Base-by-base conservation (phyloP, 2,329 filamentous ascomycete genomes). In the Pseudogymnoascus pannorum region DNA sequence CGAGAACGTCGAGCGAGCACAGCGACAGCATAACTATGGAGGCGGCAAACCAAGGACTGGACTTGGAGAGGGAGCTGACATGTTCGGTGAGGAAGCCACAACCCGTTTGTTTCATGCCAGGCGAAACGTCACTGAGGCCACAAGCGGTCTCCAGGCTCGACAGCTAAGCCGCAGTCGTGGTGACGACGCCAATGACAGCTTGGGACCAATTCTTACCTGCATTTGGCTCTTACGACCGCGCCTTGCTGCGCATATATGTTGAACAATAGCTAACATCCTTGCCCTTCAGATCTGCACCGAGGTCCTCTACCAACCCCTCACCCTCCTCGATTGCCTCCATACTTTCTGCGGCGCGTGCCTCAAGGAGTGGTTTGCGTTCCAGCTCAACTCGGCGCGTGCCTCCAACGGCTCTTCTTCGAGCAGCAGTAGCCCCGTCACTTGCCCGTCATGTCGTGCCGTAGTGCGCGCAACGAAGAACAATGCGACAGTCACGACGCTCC, bases 291-390 rank as follows among this genome's bases (percentile, higher is more conserved):
- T 99, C 71, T 99, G 94, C 79, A 96, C 93, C 68, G 94, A 97
- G 75, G 84, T 96, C 66, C 86, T 96, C 65, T 95, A 91, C 76
- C 90, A 95, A 74, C 92, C 92, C 33, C 82, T 96, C 66, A 96
- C 92, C 26, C 85, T 96, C 58, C 89, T 96, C 74, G 91, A 96
- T 78, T 96, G 92, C 73, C 84, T 96, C 48, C 92, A 96, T 76
- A 97, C 93, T 51, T 99, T 95, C 75, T 99, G 94, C 78, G 94
- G 92, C 66, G 89, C 90, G 38, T 99, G 94, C 72, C 75, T 97
- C 63, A 96, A 96, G 74, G 91, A 96, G 78, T 99, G 94, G 94
- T 99, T 97, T 73, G 78, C 80, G 65, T 94, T 86, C 75, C 91
- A 96, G 73, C 65, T 68, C 14, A 65, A 63, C 20, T 65, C 67